Conservation (phyloP, 202 grass and related monocot species). For the Miscanthus sacchariflorus region DNA sequence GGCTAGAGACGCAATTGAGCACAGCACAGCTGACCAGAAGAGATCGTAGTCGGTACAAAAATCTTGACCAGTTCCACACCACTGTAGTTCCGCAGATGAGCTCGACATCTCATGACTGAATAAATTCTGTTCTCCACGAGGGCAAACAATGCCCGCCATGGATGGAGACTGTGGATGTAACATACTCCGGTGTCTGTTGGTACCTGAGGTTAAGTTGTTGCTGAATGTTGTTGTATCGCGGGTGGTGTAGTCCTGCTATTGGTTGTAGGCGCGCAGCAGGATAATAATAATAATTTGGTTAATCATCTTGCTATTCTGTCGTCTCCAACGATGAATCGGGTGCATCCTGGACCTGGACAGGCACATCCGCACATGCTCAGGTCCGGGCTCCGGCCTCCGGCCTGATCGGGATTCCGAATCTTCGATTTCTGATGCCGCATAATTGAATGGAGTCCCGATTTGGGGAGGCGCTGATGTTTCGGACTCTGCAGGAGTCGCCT, state of each 20-base stretch:
- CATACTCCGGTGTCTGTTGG: slow-evolving; percentile 26
- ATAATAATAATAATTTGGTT: slow-evolving; percentile 37
- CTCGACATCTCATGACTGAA: neutral
- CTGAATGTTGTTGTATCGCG: slow-evolving; percentile 20
- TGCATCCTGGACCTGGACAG: neutral
- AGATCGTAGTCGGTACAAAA: slow-evolving; percentile 10
- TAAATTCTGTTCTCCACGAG: slow-evolving; percentile 7
- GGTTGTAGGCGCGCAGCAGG: slow-evolving; percentile 30
- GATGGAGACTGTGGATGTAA: slow-evolving; percentile 20
- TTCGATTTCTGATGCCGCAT: slow-evolving; percentile 31
- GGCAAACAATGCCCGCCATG: slow-evolving; percentile 1
- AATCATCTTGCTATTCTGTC: slow-evolving; percentile 29
- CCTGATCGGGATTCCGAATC: slow-evolving; percentile 37
- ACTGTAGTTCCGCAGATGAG: neutral
- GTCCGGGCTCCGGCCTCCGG: neutral
- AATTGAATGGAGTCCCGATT: slow-evolving; percentile 28
- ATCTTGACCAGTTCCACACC: neutral
- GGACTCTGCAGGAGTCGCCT: slow-evolving; percentile 1
- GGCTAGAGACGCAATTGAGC: slow-evolving; percentile 25
- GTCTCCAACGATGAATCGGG: neutral
- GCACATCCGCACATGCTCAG: slow-evolving; percentile 39
- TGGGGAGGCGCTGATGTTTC: neutral
- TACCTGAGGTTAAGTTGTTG: neutral
- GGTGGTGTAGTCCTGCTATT: slow-evolving; percentile 20
- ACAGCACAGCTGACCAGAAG: slow-evolving; percentile 29